Percentiles rank a stretch among this genome's conserved stretches.
These are phyloP conservation scores for Nicotiana sylvestris DNA, from an alignment of 257 asterid genomes.

Conservation along the genomic window DNA sequence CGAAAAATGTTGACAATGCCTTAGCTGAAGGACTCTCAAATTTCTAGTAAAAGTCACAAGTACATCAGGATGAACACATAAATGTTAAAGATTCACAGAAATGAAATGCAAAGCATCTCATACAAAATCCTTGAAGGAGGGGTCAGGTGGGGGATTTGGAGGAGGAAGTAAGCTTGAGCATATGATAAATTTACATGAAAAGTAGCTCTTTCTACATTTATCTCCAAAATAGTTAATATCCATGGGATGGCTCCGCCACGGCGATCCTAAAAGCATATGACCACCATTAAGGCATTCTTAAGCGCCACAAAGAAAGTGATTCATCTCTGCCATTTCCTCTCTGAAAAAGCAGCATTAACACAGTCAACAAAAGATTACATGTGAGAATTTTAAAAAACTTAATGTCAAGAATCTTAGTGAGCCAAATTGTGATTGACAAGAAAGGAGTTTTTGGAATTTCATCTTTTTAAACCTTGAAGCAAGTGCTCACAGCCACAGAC, in stretches of 20 bases:
- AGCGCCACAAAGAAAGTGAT: too few relatives aligned
- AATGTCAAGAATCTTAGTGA: not conserved
- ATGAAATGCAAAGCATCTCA: slow-evolving; percentile 3
- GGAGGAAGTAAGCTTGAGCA: not conserved
- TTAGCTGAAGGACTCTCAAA: not conserved
- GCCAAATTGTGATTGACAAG: not conserved
- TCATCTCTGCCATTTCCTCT: slow-evolving; percentile 81
- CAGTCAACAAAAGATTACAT: not conserved
- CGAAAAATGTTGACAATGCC: not conserved
- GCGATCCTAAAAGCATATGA: not conserved
- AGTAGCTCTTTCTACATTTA: slow-evolving; percentile 25
- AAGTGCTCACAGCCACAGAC: not conserved
- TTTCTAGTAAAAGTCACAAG: not conserved
- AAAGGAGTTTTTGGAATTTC: not conserved
- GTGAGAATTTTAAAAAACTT: not conserved
- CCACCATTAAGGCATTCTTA: not conserved
- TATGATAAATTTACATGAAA: slow-evolving; percentile 25
- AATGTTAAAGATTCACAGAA: not conserved
- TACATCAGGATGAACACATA: slow-evolving; percentile 8
- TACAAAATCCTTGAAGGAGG: not conserved
- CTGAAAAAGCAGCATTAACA: slow-evolving; percentile 36
- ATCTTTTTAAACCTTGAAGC: not conserved
- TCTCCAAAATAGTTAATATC: slow-evolving; percentile 12
- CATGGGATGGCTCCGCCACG: not conserved
- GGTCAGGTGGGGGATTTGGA: not conserved